phyloP scores from a whole-genome alignment of 495 filamentous ascomycete genomes.

The Aspergillus heteromorphus region DNA sequence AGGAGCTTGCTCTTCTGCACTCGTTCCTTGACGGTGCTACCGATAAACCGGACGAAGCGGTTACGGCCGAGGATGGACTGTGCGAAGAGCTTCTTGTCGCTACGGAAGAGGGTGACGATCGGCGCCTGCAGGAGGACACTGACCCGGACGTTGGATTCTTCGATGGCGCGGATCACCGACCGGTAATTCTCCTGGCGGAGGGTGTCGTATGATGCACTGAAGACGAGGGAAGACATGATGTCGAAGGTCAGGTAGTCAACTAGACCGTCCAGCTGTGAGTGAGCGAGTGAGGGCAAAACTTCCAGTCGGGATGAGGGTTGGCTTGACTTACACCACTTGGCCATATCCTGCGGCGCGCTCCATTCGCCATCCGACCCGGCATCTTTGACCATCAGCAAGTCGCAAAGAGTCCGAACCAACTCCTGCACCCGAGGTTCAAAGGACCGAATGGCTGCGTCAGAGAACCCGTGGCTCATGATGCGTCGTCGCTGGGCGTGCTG shows the following conservation, averaged over 20 bases:
- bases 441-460: background rate
- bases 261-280: too few relatives aligned
- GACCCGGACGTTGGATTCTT: background rate
- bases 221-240: constrained; percentile 1
- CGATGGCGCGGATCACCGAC: background rate
- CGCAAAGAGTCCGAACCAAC: background rate
- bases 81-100: background rate
- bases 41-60: too few relatives aligned
- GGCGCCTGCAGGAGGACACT: background rate
- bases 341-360: constrained; percentile 23
- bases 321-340: constrained; percentile 22
- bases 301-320: too few relatives aligned
- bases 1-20: too few relatives aligned
- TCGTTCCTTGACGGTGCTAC: too few relatives aligned
- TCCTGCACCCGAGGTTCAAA: background rate
- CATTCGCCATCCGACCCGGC: background rate
- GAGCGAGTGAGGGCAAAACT: too few relatives aligned
- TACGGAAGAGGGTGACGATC: background rate
- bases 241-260: constrained; percentile 7
- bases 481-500: constrained; percentile 21
- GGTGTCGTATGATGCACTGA: background rate
- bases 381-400: background rate
- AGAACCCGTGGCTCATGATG: background rate
- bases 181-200: background rate
- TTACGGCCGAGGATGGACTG: background rate